Percentiles rank a stretch among this genome's conserved stretches.
Evolutionary conservation across 805 yeast genomes (phyloP).

Genomic region (Kuraishia molischiana): DNA sequence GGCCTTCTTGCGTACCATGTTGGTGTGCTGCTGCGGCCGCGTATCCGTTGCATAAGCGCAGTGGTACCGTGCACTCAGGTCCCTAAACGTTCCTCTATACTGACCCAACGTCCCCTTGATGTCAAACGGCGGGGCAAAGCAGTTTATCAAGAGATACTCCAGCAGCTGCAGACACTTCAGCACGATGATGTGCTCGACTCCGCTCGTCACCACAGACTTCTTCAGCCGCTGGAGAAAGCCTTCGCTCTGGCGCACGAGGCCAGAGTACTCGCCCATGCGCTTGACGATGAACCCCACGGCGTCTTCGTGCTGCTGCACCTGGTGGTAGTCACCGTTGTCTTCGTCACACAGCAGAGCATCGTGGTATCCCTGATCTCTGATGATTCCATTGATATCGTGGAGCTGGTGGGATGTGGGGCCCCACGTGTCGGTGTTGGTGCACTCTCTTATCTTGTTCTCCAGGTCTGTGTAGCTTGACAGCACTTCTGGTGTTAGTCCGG

Average conservation of each 20-base stretch:
- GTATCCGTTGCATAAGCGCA: slow-evolving; percentile 13
- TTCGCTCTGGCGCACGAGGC: slow-evolving; percentile 6
- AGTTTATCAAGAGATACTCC: slow-evolving; percentile 16
- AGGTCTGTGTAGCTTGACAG: slow-evolving; percentile 19
- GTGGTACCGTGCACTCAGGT: slow-evolving; percentile 8
- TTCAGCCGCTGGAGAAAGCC: slow-evolving; percentile 8
- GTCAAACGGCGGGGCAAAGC: slow-evolving; percentile 14
- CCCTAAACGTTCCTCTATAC: slow-evolving; percentile 7
- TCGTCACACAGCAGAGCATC: not conserved
- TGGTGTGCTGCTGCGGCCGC: slow-evolving; percentile 13
- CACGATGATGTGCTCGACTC: slow-evolving; percentile 17
- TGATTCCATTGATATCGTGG: slow-evolving; percentile 12
- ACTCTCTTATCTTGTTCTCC: slow-evolving; percentile 26
- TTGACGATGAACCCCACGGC: slow-evolving; percentile 2
- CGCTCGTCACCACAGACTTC: slow-evolving; percentile 15
- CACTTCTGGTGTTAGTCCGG: slow-evolving; percentile 9
- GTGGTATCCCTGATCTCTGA: not conserved
- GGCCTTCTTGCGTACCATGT: slow-evolving; percentile 10
- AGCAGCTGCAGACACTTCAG: slow-evolving; percentile 15
- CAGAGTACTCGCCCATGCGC: slow-evolving; percentile 3
- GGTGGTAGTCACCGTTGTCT: not conserved
- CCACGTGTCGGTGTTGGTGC: slow-evolving; percentile 43
- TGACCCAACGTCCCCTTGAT: slow-evolving; percentile 9
- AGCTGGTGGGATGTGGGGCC: slow-evolving; percentile 38
- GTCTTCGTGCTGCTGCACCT: not conserved